Base-by-base conservation (phyloP, 139 green algal species). In the Limnomonas spitsbergensis region DNA sequence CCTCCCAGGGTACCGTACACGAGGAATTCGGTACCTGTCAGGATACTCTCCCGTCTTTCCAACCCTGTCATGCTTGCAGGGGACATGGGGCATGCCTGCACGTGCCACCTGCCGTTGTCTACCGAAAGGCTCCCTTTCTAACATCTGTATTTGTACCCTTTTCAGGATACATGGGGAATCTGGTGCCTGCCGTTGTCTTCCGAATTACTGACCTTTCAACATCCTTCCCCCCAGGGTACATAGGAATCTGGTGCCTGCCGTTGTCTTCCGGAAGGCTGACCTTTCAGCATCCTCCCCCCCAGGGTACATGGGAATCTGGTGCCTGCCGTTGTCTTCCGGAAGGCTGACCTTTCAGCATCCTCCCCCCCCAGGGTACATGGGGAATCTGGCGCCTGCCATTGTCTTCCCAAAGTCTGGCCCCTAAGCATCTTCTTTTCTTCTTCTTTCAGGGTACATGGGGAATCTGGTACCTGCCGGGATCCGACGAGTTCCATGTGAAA, bases 381-480 rank as follows among this genome's bases (percentile, higher is more conserved):
- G 6, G 68, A n/a, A 26, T 74, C 68, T 27, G 20, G 6, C 14
- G 42, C 35, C 35, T 42, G 6, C 36, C 24, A 20, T 70, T 20
- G 29, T 70, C 3, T n/a, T 27, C 42, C 24, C 20, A 74, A 29
- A 61, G 47, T 61, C 20, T 24, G 61, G 7, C 61, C 9, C 9
- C 27, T 72, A 24, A 34, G 27, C 26, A 20, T 72, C 61, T 72
- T 20, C 61, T n/a, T n/a, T 24, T 39, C 61, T 72, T 7, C 9
- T 20, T 37, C 29, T 27, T 53, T 47, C 39, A 84, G 42, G 82
- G 82, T 27, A 77, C 82, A 3, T 90, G 80, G 80, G 85, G 85
- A 1, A 61, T 87, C 36, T 90, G 80, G 81, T 67, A 79, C 76
- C 76, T 90, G 3, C 82, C 82, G 0, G 85, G 82, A 2, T 82